phyloP scores from a whole-genome alignment of 2,329 filamentous ascomycete species.

The Metarhizium sp. region DNA sequence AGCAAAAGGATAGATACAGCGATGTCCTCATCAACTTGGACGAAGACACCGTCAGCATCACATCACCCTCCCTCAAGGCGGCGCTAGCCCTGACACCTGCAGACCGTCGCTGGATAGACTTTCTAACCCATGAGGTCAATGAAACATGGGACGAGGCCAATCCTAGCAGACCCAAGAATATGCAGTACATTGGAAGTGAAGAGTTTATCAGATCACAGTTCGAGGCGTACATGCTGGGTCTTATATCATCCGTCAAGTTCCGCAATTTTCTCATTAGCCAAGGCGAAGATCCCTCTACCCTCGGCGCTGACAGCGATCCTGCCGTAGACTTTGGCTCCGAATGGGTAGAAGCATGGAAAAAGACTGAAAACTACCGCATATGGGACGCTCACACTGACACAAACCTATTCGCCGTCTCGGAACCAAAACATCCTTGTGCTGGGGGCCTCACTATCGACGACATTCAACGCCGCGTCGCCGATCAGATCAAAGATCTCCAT shows the following conservation, averaged over 20 bases:
- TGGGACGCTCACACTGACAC: conserved; percentile 75
- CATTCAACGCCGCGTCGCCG: conserved; percentile 77
- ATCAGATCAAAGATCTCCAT: conserved; percentile 89
- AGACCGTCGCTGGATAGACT: conserved; percentile 94
- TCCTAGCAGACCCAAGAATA: conserved; percentile 80
- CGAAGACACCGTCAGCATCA: conserved; percentile 75
- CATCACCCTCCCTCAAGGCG: conserved; percentile 64
- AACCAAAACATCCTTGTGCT: conserved; percentile 86
- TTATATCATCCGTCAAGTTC: conserved; percentile 85
- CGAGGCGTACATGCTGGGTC: conserved; percentile 86
- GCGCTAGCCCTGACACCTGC: conserved; percentile 74
- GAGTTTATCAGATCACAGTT: conserved; percentile 97
- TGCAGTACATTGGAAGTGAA: conserved; percentile 91
- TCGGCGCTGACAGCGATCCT: conserved; percentile 73
- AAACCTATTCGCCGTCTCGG: conserved; percentile 88
- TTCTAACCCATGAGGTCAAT: conserved; percentile 83
- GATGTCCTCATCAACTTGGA: conserved; percentile 96
- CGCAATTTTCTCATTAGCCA: conserved; percentile 62
- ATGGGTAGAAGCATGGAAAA: conserved; percentile 80
- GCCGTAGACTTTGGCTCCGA: conserved; percentile 73
- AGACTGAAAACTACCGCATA: conserved; percentile 83
- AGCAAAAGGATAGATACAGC: conserved; percentile 92
- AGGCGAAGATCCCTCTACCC: conserved; percentile 58
- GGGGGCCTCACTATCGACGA: conserved; percentile 91
- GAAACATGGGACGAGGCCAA: conserved; percentile 96